These are phyloP conservation scores for Penicillium fimorum DNA, from an alignment of 495 filamentous ascomycete genomes.

Conservation along the genomic window DNA sequence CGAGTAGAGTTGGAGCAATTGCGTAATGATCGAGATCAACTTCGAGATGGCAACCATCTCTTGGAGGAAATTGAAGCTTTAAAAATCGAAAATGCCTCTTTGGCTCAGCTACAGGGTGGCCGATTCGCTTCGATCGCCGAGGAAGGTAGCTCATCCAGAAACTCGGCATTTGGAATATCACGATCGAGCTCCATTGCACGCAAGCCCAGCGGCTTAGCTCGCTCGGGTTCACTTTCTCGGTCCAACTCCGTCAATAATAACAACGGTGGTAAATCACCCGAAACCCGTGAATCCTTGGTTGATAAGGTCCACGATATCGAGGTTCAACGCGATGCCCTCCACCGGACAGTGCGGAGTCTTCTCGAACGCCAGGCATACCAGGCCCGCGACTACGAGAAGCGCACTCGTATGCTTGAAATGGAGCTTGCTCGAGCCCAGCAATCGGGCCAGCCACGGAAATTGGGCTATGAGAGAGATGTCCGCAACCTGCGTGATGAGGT, in stretches of 20 bases:
- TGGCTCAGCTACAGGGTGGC: slow-evolving; percentile 50
- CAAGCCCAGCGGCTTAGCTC: slow-evolving; percentile 40
- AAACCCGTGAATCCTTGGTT: slow-evolving; percentile 66
- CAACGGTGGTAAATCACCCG: slow-evolving; percentile 50
- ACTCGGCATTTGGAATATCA: slow-evolving; percentile 48
- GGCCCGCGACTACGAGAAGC: slow-evolving; percentile 74
- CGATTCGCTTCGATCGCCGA: slow-evolving; percentile 65
- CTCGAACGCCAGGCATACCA: slow-evolving; percentile 84
- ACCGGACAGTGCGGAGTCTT: slow-evolving; percentile 79
- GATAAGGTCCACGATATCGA: slow-evolving; percentile 92
- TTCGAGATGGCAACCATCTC: slow-evolving; percentile 82
- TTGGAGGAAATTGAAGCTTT: slow-evolving; percentile 66
- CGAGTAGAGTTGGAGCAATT: slow-evolving; percentile 77
- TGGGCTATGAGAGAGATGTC: slow-evolving; percentile 82
- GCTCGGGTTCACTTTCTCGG: slow-evolving; percentile 47
- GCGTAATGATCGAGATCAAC: slow-evolving; percentile 84
- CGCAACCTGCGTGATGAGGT: slow-evolving; percentile 76
- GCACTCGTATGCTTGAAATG: slow-evolving; percentile 67
- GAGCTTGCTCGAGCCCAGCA: slow-evolving; percentile 73
- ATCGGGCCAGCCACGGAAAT: slow-evolving; percentile 63
- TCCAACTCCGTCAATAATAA: slow-evolving; percentile 57
- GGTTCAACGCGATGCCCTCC: slow-evolving; percentile 87
- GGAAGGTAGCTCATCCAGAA: slow-evolving; percentile 45
- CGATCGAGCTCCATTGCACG: slow-evolving; percentile 64
- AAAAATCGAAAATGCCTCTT: slow-evolving; percentile 53